Conservation (phyloP, 163 green algal species). For the Botryococcus braunii region DNA sequence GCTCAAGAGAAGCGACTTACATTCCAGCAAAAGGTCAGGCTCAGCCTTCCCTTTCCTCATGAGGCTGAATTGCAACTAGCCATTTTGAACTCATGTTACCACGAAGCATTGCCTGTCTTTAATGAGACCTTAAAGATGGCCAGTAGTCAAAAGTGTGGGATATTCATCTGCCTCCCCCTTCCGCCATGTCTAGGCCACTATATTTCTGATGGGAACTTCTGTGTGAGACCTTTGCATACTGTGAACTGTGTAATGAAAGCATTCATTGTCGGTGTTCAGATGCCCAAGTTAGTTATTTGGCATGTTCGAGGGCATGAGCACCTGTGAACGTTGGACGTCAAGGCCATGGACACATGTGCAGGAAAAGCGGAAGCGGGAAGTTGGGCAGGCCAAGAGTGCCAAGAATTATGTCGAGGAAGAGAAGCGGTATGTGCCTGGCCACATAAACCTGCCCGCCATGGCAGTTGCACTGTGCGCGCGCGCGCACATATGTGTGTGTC, state of each 20-base stretch:
- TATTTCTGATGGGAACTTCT: neutral
- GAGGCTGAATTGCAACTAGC: neutral
- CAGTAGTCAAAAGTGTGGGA: neutral
- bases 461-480: no score
- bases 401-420: conserved; percentile 79
- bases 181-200: neutral
- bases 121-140: neutral
- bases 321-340: neutral
- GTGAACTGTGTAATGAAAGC: neutral
- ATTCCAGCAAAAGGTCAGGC: conserved; percentile 54
- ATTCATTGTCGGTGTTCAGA: neutral
- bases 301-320: neutral
- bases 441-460: no score
- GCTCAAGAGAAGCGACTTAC: conserved; percentile 27
- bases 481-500: no score
- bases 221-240: neutral
- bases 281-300: neutral
- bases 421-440: no score
- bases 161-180: neutral
- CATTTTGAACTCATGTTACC: neutral
- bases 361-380: conserved; percentile 75
- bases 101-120: neutral
- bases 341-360: conserved; percentile 13
- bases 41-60: neutral
- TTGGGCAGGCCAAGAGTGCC: conserved; percentile 43